A percentile compares a stretch with the other conserved stretches of the same genome.
phyloP scores from a whole-genome alignment of 2,329 filamentous ascomycete species.

The Phialocephala subalpina region DNA sequence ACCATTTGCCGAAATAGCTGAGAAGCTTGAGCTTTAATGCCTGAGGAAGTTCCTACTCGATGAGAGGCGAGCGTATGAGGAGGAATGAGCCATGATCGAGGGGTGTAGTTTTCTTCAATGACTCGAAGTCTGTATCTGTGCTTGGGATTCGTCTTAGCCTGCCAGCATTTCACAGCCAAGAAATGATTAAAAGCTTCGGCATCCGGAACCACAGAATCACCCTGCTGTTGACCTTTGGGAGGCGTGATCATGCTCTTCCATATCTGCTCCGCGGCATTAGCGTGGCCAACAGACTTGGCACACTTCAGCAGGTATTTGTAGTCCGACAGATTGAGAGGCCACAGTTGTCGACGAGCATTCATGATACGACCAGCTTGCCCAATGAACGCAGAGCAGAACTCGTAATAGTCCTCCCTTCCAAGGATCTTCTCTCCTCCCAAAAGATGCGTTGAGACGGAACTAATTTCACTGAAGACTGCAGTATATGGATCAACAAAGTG shows the following conservation, averaged over 20 bases:
- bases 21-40: slow-evolving; percentile 32
- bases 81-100: slow-evolving; percentile 32
- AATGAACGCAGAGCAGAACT: slow-evolving; percentile 36
- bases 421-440: slow-evolving; percentile 21
- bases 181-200: slow-evolving; percentile 62
- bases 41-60: slow-evolving; percentile 29
- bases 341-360: slow-evolving; percentile 46
- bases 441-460: slow-evolving; percentile 52
- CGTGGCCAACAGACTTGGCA: slow-evolving; percentile 56
- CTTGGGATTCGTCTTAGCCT: slow-evolving; percentile 48
- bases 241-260: slow-evolving; percentile 54
- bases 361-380: slow-evolving; percentile 44
- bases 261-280: slow-evolving; percentile 49
- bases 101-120: slow-evolving; percentile 37
- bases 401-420: slow-evolving; percentile 27
- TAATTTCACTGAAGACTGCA: slow-evolving; percentile 56
- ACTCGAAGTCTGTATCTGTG: slow-evolving; percentile 46
- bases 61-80: slow-evolving; percentile 37
- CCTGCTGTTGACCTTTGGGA: neutral
- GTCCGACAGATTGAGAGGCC: slow-evolving; percentile 53
- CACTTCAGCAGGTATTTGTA: slow-evolving; percentile 61
- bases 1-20: slow-evolving; percentile 57
- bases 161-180: slow-evolving; percentile 58
- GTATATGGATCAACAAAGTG: slow-evolving; percentile 56
- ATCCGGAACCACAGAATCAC: slow-evolving; percentile 44